Base-by-base conservation (phyloP, 306 rosid species). In the Herpetospermum pedunculosum region DNA sequence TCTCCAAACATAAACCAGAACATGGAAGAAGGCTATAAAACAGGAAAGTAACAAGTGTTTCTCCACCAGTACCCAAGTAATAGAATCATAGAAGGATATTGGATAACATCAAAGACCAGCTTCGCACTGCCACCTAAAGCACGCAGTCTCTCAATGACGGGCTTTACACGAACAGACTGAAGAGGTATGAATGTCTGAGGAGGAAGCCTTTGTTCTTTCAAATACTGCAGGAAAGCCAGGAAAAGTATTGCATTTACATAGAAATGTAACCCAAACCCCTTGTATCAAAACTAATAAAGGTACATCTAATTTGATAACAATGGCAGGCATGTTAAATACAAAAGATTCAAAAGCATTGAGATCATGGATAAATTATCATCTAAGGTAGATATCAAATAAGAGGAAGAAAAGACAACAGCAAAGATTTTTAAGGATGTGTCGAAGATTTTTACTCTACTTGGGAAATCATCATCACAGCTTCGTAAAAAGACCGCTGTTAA, bases 171-270 rank as follows among this genome's bases (percentile, higher is more conserved):
- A 82, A 92, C 73, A 62, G 96, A 89, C 81, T 95, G 92, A 78
- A 95, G 90, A 83, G 99, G 99, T 88, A 95, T 95, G 84, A 95
- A 95, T 71, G 99, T 95, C 85, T 89, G 97, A 59, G 99, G 99
- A 81, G 99, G 99, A 82, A 95, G 99, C 89, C 97, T 91, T 75
- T 92, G 99, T 77, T 95, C 99, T 90, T 95, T 95, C 89, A 95
- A 92, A 84, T 95, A 95, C 99, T 95, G 90, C 78, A 83, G 43
- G 78, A 58, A 80, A 80, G 63, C 77, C 77, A 72, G 75, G 49
- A 55, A 72, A 57, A 78, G 50, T 32, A 82, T 72, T 72, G 67
- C 53, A 73, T 64, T 60, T 40, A 79, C 19, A 72, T 28, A 77
- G 29, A 28, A 46, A 46, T n/a, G 74, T 8, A 46, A n/a, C 8